A percentile compares a stretch with the other conserved stretches of the same genome.
Evolutionary conservation across 2,329 filamentous ascomycete genomes (phyloP).

Genomic region (Hypoxylon sp.): DNA sequence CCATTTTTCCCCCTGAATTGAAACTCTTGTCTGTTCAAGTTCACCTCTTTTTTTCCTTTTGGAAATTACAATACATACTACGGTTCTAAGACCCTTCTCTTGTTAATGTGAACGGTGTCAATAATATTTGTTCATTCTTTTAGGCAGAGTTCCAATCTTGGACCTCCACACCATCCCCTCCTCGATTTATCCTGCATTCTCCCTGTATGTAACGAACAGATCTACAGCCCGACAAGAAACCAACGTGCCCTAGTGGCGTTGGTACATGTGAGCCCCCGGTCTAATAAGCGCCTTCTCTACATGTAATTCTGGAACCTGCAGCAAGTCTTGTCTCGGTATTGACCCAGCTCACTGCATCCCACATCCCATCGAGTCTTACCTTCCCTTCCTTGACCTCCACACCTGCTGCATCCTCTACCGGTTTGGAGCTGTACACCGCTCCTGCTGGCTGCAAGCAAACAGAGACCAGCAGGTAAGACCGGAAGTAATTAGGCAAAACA

Average conservation of each 20-base stretch:
- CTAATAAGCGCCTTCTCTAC: constrained; percentile 33
- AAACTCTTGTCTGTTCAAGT: constrained; percentile 18
- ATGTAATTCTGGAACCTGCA: constrained; percentile 41
- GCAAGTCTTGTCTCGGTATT: constrained; percentile 40
- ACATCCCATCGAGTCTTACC: constrained; percentile 31
- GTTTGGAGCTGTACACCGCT: constrained; percentile 36
- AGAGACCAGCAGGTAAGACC: constrained; percentile 42
- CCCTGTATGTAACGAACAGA: constrained; percentile 29
- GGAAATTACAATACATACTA: constrained; percentile 24
- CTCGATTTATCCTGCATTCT: constrained; percentile 31
- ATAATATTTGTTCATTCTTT: constrained; percentile 30
- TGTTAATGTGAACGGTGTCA: constrained; percentile 22
- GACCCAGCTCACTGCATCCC: constrained; percentile 38
- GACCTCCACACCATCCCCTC: constrained; percentile 5
- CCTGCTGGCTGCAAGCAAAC: constrained; percentile 35
- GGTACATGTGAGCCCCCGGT: constrained; percentile 27
- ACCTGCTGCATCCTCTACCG: constrained; percentile 34
- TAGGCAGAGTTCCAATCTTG: constrained; percentile 31
- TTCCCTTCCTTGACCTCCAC: constrained; percentile 32
- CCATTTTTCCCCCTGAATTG: constrained; percentile 39
- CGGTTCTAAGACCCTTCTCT: constrained; percentile 19
- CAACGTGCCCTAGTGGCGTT: constrained; percentile 25
- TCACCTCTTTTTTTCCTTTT: constrained; percentile 15
- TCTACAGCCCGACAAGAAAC: constrained; percentile 29
- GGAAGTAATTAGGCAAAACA: constrained; percentile 46